Evolutionary conservation across 208 protist species (phyloP).

Genomic region (Vickermania ingenoplastis): DNA sequence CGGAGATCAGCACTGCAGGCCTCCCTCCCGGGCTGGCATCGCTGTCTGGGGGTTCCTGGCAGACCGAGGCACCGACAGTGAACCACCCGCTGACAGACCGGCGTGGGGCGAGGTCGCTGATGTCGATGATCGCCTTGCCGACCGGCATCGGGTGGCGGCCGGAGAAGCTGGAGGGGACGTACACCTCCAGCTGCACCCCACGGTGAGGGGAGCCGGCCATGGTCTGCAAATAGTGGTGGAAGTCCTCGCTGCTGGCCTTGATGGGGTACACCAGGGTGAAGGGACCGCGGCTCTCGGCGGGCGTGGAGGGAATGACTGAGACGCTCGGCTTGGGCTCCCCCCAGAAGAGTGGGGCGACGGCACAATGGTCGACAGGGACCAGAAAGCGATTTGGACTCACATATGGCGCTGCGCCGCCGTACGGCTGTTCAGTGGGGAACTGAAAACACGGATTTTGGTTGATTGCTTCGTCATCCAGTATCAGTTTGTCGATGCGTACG

Average conservation of each 20-base stretch:
- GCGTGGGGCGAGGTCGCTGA: slow-evolving; percentile 31
- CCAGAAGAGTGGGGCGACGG: slow-evolving; percentile 67
- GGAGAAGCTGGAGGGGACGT: slow-evolving; percentile 77
- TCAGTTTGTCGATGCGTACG: slow-evolving; percentile 68
- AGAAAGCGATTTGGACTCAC: slow-evolving; percentile 32
- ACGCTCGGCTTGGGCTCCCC: slow-evolving; percentile 52
- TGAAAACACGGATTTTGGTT: slow-evolving; percentile 44
- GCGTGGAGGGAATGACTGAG: slow-evolving; percentile 55
- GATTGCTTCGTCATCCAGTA: slow-evolving; percentile 60
- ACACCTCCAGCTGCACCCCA: slow-evolving; percentile 66
- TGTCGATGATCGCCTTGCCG: slow-evolving; percentile 40
- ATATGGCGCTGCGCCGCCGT: not conserved
- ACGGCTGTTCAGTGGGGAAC: slow-evolving; percentile 12
- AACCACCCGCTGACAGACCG: slow-evolving; percentile 62
- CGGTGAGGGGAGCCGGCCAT: slow-evolving; percentile 42
- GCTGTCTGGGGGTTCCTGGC: slow-evolving; percentile 4
- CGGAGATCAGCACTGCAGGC: not conserved
- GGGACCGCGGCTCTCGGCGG: slow-evolving; percentile 32
- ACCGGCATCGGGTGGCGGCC: slow-evolving; percentile 47
- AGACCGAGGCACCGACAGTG: slow-evolving; percentile 33
- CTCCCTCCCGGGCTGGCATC: not conserved
- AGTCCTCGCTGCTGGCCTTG: slow-evolving; percentile 42
- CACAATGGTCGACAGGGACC: slow-evolving; percentile 75
- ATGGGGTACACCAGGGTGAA: slow-evolving; percentile 61
- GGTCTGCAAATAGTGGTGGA: slow-evolving; percentile 48